Evolutionary conservation across 208 protist species (phyloP), one percentile per base, ranked within the genome.

Genomic region (Wallacemonas sp.): DNA sequence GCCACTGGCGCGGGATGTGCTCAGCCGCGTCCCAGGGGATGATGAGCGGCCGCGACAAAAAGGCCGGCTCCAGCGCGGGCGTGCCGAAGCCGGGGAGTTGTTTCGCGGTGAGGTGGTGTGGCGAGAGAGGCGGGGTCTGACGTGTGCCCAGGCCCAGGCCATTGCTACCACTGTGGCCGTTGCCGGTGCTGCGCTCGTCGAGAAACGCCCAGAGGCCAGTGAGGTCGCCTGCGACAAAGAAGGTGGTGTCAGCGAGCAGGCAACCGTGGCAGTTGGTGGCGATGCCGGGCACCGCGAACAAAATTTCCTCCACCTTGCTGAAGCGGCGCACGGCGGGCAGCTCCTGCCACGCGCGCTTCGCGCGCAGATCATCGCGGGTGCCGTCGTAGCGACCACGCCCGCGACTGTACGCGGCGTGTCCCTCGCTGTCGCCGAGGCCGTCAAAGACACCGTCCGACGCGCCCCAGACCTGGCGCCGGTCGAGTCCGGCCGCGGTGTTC

Each of bases 271-370:
- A 96, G 59, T 87, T 75, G 3, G 91, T 96, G 2, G 88, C 71
- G 38, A 96, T 88, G 39, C 91, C 91, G 2, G 91, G 91, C 25
- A 96, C 87, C 8, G 88, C 86, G 31, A 94, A 93, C n/a, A 94
- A 65, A 69, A 96, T 91, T 64, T 94, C 86, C 75, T 96, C 91
- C 18, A 96, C 68, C 26, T 78, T 85, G 61, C 77, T 86, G 71
- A 96, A 96, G 29, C 72, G 72, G 1, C 86, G 86, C 50, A 93
- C 73, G 16, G 71, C 62, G 2, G 87, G 83, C 32, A 91, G 61
- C 25, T 54, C 39, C 4, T 20, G 42, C 46, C 55, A 54, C 22
- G 61, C 44, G 12, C 29, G 41, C 52, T 59, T 25, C 36, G 62
- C 39, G 46, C 38, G 61, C 28, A 54, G 29, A 42, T 49, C 42